Conservation (phyloP, 306 rosid species). For the Rubus parviflorus region DNA sequence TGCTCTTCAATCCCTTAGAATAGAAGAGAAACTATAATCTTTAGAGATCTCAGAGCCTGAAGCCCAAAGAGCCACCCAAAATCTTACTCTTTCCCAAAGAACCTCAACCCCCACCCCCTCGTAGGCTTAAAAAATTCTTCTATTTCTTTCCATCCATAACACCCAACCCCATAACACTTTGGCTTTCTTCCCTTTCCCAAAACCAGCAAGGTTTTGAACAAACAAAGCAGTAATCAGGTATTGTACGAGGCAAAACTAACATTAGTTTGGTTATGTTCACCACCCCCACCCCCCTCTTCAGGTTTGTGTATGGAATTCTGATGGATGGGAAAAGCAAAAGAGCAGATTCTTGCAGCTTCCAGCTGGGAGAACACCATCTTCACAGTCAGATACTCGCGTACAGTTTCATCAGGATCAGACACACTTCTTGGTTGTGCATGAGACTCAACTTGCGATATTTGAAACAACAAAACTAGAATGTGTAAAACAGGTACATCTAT, state of each 20-base stretch:
- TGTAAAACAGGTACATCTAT: constrained; percentile 60
- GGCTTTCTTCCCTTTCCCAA: too few relatives aligned
- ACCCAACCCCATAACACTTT: too few relatives aligned
- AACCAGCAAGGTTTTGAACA: too few relatives aligned
- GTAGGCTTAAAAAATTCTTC: too few relatives aligned
- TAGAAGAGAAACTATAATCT: too few relatives aligned
- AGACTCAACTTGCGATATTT: constrained; percentile 89
- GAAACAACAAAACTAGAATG: constrained; percentile 83
- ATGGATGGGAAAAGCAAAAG: constrained; percentile 95
- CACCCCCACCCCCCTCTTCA: constrained; percentile 21
- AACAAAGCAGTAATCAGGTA: neutral
- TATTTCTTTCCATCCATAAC: too few relatives aligned
- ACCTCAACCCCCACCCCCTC: too few relatives aligned
- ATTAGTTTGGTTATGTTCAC: neutral
- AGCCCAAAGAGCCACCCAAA: too few relatives aligned
- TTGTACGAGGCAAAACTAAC: neutral
- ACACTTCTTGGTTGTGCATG: constrained; percentile 86
- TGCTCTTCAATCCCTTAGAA: too few relatives aligned
- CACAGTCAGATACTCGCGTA: constrained; percentile 79
- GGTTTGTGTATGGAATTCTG: constrained; percentile 90
- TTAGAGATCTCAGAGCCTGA: too few relatives aligned
- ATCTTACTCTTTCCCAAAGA: too few relatives aligned
- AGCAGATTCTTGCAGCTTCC: constrained; percentile 82
- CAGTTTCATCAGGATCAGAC: constrained; percentile 95
- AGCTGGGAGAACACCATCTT: constrained; percentile 69